These are phyloP conservation scores for Isatis tinctoria DNA, from an alignment of 345 rosid species.

Conservation along the genomic window DNA sequence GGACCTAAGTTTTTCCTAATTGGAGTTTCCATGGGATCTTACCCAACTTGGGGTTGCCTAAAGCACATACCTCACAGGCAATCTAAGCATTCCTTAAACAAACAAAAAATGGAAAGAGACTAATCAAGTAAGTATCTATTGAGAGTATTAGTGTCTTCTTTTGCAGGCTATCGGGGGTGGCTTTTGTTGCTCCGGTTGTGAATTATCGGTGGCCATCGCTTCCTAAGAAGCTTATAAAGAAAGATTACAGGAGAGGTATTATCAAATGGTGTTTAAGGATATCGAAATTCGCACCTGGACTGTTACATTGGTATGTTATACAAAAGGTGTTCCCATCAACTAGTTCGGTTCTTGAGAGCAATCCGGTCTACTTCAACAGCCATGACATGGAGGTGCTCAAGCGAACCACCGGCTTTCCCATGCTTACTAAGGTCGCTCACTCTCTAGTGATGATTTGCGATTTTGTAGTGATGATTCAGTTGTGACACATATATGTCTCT, in stretches of 20 bases:
- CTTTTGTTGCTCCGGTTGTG: conserved; percentile 67
- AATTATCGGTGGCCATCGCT: conserved; percentile 83
- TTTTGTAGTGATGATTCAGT: neutral
- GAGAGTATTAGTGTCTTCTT: neutral
- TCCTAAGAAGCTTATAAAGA: conserved; percentile 49
- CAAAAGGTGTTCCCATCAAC: conserved; percentile 60
- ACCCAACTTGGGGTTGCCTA: conserved; percentile 84
- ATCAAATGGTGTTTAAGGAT: conserved; percentile 49
- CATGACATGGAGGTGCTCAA: conserved; percentile 62
- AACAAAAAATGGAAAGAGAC: neutral
- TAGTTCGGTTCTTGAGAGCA: conserved; percentile 46
- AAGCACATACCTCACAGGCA: conserved; percentile 84
- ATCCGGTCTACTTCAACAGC: conserved; percentile 58
- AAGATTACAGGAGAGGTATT: conserved; percentile 55
- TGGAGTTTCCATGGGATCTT: conserved; percentile 89
- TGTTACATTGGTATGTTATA: conserved; percentile 77
- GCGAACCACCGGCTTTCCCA: conserved; percentile 66
- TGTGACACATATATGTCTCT: conserved; percentile 1
- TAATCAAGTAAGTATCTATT: neutral
- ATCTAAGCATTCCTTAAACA: neutral
- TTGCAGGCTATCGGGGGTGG: conserved; percentile 75
- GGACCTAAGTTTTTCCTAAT: conserved; percentile 72
- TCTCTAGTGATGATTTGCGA: neutral
- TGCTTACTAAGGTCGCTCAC: conserved; percentile 63
- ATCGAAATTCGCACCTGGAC: conserved; percentile 58